Percentiles rank a stretch among this genome's conserved stretches.
These are phyloP conservation scores for Alternaria sp. DNA, from an alignment of 2,329 filamentous ascomycete species.

Conservation along the genomic window DNA sequence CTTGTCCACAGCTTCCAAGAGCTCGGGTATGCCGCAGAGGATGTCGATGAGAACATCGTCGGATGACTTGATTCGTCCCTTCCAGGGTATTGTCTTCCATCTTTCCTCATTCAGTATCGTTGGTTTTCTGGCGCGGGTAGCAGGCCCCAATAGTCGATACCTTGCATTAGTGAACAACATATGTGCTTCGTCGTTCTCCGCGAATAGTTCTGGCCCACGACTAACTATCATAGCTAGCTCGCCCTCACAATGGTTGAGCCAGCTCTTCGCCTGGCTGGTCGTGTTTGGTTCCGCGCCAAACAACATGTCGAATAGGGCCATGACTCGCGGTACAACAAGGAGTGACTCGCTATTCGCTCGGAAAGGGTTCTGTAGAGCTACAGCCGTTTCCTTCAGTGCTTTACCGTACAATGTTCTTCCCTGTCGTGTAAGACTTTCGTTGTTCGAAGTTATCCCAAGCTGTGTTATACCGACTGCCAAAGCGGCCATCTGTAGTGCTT, in stretches of 20 bases:
- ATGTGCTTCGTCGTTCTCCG: constrained; percentile 27
- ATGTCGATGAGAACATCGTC: constrained; percentile 48
- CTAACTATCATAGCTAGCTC: constrained; percentile 34
- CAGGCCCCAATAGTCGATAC: constrained; percentile 28
- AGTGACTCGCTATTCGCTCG: constrained; percentile 33
- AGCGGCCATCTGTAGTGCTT: constrained; percentile 34
- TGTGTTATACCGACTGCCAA: constrained; percentile 37
- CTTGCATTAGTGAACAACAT: constrained; percentile 35
- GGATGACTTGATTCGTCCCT: constrained; percentile 38
- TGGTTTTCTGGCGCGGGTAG: constrained; percentile 48
- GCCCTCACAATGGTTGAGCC: constrained; percentile 40
- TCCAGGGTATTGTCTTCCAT: constrained; percentile 51
- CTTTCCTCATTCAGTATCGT: constrained; percentile 40
- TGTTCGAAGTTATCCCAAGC: constrained; percentile 27
- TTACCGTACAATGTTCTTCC: constrained; percentile 37
- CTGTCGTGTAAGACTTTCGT: constrained; percentile 26
- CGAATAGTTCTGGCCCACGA: constrained; percentile 28
- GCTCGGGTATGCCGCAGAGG: constrained; percentile 40
- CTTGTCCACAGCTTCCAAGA: constrained; percentile 42
- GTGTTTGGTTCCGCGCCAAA: constrained; percentile 36
- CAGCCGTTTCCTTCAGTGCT: constrained; percentile 33
- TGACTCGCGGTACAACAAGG: constrained; percentile 35
- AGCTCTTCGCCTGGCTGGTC: constrained; percentile 33
- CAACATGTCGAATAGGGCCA: constrained; percentile 39
- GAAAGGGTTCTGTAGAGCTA: constrained; percentile 26